Evolutionary conservation across 2,329 filamentous ascomycete genomes (phyloP).

Genomic region (Epicoccum nigrum): DNA sequence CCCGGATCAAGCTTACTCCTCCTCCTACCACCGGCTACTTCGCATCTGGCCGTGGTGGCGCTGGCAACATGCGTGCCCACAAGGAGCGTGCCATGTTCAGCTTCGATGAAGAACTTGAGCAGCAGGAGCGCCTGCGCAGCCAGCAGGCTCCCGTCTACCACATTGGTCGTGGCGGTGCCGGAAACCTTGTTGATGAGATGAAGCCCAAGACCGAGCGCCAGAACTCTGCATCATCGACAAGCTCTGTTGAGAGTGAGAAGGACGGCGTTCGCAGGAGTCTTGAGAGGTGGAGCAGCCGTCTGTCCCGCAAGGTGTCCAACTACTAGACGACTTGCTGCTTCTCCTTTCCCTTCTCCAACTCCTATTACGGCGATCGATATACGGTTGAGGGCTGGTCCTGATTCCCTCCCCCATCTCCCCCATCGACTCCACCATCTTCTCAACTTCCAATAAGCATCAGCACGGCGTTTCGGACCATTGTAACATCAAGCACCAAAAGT

Average conservation of each 20-base stretch:
- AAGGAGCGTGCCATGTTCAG: constrained; percentile 67
- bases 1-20: constrained; percentile 56
- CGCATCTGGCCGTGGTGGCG: constrained; percentile 70
- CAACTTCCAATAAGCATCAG: constrained; percentile 22
- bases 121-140: constrained; percentile 60
- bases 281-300: constrained; percentile 45
- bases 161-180: constrained; percentile 66
- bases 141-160: constrained; percentile 67
- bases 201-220: constrained; percentile 36
- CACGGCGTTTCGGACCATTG: constrained; percentile 29
- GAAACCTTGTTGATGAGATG: constrained; percentile 57
- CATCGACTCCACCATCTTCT: constrained; percentile 2
- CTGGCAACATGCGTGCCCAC: constrained; percentile 65
- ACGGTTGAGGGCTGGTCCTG: constrained; percentile 47
- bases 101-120: constrained; percentile 71
- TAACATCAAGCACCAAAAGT: constrained; percentile 25
- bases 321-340: constrained; percentile 19
- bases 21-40: constrained; percentile 59
- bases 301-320: constrained; percentile 44
- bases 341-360: constrained; percentile 13
- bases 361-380: constrained; percentile 13
- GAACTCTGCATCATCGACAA: constrained; percentile 37
- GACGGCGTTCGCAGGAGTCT: constrained; percentile 41
- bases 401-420: constrained; percentile 48
- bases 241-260: constrained; percentile 37